phyloP scores from a whole-genome alignment of 768 basidiomycete genomes.

The Thelephora aurantiotincta region DNA sequence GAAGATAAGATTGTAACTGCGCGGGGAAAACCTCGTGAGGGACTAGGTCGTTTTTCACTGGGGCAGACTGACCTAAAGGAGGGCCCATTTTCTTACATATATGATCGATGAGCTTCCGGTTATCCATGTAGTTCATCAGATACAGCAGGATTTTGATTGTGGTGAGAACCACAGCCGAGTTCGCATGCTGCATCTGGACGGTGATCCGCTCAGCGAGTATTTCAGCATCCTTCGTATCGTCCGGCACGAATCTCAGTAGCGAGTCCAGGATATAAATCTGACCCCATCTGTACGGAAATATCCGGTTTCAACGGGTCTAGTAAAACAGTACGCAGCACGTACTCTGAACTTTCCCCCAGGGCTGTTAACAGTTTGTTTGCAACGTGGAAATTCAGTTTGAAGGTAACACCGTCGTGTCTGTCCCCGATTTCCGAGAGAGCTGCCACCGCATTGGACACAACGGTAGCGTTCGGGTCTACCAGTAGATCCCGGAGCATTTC shows the following conservation, averaged over 20 bases:
- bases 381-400: constrained; percentile 76
- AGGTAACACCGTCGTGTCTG: constrained; percentile 84
- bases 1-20: constrained; percentile 90
- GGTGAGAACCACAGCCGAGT: constrained; percentile 98
- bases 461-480: constrained; percentile 89
- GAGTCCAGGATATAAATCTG: constrained; percentile 97
- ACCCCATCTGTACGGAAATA: constrained; percentile 66
- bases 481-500: constrained; percentile 84
- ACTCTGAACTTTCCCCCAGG: constrained; percentile 95
- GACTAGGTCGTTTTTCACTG: not conserved
- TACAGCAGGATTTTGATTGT: constrained; percentile 92
- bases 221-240: constrained; percentile 77
- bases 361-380: constrained; percentile 87
- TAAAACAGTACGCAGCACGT: constrained; percentile 20
- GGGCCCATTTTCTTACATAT: constrained; percentile 98
- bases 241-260: constrained; percentile 86
- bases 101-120: constrained; percentile 68
- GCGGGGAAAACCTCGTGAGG: constrained; percentile 1
- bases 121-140: constrained; percentile 98
- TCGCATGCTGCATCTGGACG: constrained; percentile 91
- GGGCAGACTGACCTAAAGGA: constrained; percentile 55
- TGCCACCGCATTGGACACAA: constrained; percentile 94
- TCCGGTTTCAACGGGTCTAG: not conserved
- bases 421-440: constrained; percentile 96
- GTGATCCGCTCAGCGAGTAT: constrained; percentile 92